A percentile compares a stretch with the other conserved stretches of the same genome.
Evolutionary conservation across 257 asterid genomes (phyloP).

Genomic region (Lantana camara): DNA sequence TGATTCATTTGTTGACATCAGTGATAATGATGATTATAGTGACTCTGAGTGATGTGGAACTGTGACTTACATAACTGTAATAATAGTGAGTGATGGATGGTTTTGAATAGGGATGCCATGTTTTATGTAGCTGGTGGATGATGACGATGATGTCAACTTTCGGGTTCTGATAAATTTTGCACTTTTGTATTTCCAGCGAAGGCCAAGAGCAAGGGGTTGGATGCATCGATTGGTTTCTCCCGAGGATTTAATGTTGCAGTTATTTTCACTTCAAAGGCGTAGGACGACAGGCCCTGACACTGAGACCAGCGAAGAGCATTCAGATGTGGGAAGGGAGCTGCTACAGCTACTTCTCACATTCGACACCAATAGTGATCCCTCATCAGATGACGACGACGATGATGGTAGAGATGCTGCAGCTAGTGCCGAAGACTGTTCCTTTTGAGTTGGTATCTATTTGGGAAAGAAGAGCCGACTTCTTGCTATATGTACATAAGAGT

Average conservation of each 20-base stretch:
- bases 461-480: neutral
- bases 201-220: slow-evolving; percentile 48
- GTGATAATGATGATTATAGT: slow-evolving; percentile 28
- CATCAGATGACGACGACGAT: slow-evolving; percentile 36
- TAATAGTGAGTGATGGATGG: slow-evolving; percentile 20
- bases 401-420: slow-evolving; percentile 25
- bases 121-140: slow-evolving; percentile 19
- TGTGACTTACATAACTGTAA: slow-evolving; percentile 21
- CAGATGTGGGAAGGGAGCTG: slow-evolving; percentile 44
- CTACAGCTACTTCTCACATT: slow-evolving; percentile 50
- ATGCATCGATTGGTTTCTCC: slow-evolving; percentile 51
- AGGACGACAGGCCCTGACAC: slow-evolving; percentile 43
- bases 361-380: slow-evolving; percentile 44
- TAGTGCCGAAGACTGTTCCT: slow-evolving; percentile 36
- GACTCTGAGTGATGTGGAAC: slow-evolving; percentile 27
- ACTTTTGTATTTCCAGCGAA: slow-evolving; percentile 58
- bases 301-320: slow-evolving; percentile 33
- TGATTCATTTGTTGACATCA: slow-evolving; percentile 23
- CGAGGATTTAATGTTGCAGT: slow-evolving; percentile 58
- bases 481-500: slow-evolving; percentile 24
- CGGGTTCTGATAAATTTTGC: slow-evolving; percentile 43
- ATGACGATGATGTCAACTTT: slow-evolving; percentile 21
- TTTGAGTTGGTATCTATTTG: slow-evolving; percentile 28
- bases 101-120: slow-evolving; percentile 23
- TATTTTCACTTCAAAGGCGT: slow-evolving; percentile 46